Evolutionary conservation across 2,329 filamentous ascomycete species (phyloP).

Genomic region (Colletotrichum shisoi): DNA sequence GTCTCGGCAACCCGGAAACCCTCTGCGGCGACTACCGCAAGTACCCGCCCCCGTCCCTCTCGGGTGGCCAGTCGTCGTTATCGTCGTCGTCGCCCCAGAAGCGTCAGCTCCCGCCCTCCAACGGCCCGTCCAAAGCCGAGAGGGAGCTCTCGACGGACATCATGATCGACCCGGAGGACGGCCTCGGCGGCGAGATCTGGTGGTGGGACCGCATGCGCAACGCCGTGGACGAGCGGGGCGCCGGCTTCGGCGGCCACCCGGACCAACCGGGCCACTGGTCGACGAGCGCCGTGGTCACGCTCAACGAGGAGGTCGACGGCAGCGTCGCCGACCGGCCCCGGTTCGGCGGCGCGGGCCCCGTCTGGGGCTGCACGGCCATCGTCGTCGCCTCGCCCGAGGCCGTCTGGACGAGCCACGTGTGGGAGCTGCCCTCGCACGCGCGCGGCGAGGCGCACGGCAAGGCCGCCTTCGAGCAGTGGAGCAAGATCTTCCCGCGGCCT

Average conservation of each 20-base stretch:
- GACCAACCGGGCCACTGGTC: constrained; percentile 15
- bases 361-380: constrained; percentile 38
- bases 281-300: constrained; percentile 18
- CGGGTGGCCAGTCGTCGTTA: too few relatives aligned
- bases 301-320: constrained; percentile 18
- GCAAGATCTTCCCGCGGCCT: constrained; percentile 1
- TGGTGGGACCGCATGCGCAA: constrained; percentile 20
- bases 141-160: constrained; percentile 8
- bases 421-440: constrained; percentile 35
- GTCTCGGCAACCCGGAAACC: constrained; percentile 1
- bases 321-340: constrained; percentile 17
- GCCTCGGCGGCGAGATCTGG: not conserved
- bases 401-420: constrained; percentile 37
- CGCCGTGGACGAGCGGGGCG: constrained; percentile 11
- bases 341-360: constrained; percentile 34
- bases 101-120: not conserved
- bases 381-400: constrained; percentile 32
- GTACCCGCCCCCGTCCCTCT: not conserved
- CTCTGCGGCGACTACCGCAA: constrained; percentile 2
- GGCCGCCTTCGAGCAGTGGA: not conserved
- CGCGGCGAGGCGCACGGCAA: not conserved
- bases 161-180: constrained; percentile 19
- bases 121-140: constrained; percentile 18
- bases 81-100: not conserved
- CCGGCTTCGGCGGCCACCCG: constrained; percentile 3